Base-by-base conservation (phyloP, 371 early-diverging fungal genomes). In the Mucor piriformis region DNA sequence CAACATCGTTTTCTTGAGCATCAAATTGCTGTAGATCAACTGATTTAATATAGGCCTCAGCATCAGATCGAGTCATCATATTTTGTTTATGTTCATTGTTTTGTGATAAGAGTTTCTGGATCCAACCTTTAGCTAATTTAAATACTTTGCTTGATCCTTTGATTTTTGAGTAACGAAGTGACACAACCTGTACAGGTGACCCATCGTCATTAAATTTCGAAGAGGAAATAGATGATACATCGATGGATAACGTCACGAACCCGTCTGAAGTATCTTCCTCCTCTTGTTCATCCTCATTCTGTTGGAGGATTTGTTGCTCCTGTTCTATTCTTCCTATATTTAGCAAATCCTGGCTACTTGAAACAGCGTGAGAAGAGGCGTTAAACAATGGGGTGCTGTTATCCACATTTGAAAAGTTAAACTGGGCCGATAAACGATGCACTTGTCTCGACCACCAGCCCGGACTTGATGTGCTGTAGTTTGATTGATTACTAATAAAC, bases 71-170 rank as follows among this genome's bases (percentile, higher is more conserved):
- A 24, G 21, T 51, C 21, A 51, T 35, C 23, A 46, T 24, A 33
- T 34, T 44, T 23, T 32, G 34, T 15, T 44, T 27, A 2, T 6
- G 15, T 23, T 50, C 27, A 23, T 32, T 33, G 24, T 60, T 60
- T 40, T 61, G 61, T 32, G 54, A 48, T 29, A 67, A 29, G 15
- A 67, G 27, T 47, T 53, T 63, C 47, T 67, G 67, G 7, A 79
- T 69, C 80, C 80, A 79, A 21, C 77, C 74, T 47, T 70, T 76
- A 29, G 77, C 80, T 25, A 79, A 34, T 38, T 74, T 74, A 37
- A 74, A 79, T 6, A 79, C 77, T 50, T 74, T 76, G 21, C 49
- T 65, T 2, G 77, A 74, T 6, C 80, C 80, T 46, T 69, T 73
- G 12, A 65, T 23, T 40, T 71, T 72, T 1, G 73, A 66, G 38